Percentiles rank a stretch among this genome's conserved stretches.
phyloP scores from a whole-genome alignment of 2,329 filamentous ascomycete species.

The Pseudogymnoascus sp. region DNA sequence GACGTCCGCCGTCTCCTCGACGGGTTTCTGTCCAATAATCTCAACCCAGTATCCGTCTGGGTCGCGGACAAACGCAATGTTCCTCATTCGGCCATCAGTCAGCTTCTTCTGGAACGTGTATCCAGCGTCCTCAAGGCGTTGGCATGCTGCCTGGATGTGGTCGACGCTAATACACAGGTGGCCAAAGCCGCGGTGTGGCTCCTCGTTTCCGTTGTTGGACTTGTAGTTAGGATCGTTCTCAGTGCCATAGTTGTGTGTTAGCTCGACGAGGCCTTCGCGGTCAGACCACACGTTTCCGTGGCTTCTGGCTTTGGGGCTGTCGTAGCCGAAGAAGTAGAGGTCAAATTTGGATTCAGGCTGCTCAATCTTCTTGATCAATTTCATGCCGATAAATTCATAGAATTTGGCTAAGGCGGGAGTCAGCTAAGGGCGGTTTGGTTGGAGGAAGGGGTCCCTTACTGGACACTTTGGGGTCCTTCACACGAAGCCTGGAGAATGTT shows the following conservation, averaged over 20 bases:
- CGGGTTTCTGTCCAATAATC: slow-evolving; percentile 60
- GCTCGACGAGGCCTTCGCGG: slow-evolving; percentile 82
- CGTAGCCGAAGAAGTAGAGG: slow-evolving; percentile 90
- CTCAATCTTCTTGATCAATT: slow-evolving; percentile 68
- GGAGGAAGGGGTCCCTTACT: slow-evolving; percentile 37
- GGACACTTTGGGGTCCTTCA: slow-evolving; percentile 85
- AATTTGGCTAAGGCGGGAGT: slow-evolving; percentile 60
- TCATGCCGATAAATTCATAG: slow-evolving; percentile 89
- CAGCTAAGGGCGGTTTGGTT: background rate
- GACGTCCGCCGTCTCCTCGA: slow-evolving; percentile 63
- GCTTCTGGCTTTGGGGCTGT: slow-evolving; percentile 67
- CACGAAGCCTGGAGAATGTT: slow-evolving; percentile 62
- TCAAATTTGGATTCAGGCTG: slow-evolving; percentile 89
- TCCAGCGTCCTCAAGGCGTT: slow-evolving; percentile 77
- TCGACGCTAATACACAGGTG: slow-evolving; percentile 79
- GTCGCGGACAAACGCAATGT: slow-evolving; percentile 83
- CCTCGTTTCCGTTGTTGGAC: slow-evolving; percentile 82
- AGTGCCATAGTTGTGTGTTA: slow-evolving; percentile 80
- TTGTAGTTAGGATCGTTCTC: slow-evolving; percentile 76
- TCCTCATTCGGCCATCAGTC: slow-evolving; percentile 72
- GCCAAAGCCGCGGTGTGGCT: slow-evolving; percentile 65
- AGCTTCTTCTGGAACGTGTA: slow-evolving; percentile 93
- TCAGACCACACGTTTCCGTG: slow-evolving; percentile 66
- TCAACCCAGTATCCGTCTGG: slow-evolving; percentile 80
- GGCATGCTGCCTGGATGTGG: slow-evolving; percentile 78